These are phyloP conservation scores for Talaromyces sp. DNA, from an alignment of 2,329 filamentous ascomycete species.

Conservation along the genomic window DNA sequence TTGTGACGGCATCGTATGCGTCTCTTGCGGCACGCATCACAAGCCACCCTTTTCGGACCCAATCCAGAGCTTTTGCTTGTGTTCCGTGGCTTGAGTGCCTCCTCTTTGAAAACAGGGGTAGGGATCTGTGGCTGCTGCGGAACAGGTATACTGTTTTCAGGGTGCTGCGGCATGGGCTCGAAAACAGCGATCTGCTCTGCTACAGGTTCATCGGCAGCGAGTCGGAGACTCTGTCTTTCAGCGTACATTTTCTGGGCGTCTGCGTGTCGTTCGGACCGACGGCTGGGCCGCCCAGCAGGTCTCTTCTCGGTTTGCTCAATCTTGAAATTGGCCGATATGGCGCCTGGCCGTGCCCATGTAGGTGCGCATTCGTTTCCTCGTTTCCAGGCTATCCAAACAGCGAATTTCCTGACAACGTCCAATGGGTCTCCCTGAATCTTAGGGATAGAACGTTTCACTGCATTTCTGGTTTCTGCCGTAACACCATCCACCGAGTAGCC, in stretches of 20 bases:
- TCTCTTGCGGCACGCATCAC: slow-evolving; percentile 57
- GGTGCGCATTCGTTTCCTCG: slow-evolving; percentile 59
- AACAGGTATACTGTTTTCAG: slow-evolving; percentile 17
- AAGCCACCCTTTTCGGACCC: slow-evolving; percentile 55
- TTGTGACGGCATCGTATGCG: slow-evolving; percentile 61
- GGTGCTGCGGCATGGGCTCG: slow-evolving; percentile 17
- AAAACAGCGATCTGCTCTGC: slow-evolving; percentile 12
- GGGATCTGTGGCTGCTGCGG: slow-evolving; percentile 11
- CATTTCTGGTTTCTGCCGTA: slow-evolving; percentile 53
- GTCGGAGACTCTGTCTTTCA: slow-evolving; percentile 33
- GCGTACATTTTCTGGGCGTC: slow-evolving; percentile 36
- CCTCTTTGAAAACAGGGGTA: slow-evolving; percentile 20
- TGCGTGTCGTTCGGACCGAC: slow-evolving; percentile 51
- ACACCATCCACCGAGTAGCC: slow-evolving; percentile 56
- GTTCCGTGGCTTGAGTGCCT: slow-evolving; percentile 32
- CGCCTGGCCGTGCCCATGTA: slow-evolving; percentile 57
- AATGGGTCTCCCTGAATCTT: slow-evolving; percentile 58
- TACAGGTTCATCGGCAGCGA: slow-evolving; percentile 23
- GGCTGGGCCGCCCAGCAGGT: slow-evolving; percentile 49
- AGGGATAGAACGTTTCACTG: slow-evolving; percentile 58
- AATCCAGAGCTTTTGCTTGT: slow-evolving; percentile 54
- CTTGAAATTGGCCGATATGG: slow-evolving; percentile 45
- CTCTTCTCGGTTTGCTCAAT: slow-evolving; percentile 50
- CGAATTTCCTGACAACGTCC: slow-evolving; percentile 55
- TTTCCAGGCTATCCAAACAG: slow-evolving; percentile 64